Evolutionary conservation across 305 asterid genomes (phyloP).

Genomic region (Fraxinus sp.): DNA sequence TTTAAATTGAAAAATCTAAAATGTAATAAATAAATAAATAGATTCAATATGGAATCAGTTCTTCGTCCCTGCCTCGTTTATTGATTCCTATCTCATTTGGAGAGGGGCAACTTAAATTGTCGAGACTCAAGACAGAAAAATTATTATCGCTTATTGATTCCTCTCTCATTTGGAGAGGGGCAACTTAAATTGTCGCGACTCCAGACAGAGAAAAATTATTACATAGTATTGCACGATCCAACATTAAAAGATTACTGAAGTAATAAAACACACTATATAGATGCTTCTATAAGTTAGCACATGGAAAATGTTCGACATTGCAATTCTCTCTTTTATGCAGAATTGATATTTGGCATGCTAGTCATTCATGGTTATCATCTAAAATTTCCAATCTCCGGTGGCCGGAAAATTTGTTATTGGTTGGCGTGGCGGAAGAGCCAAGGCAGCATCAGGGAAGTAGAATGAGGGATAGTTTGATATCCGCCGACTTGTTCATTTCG

Average conservation of each 20-base stretch:
- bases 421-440: constrained; percentile 46
- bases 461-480: constrained; percentile 7
- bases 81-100: neutral
- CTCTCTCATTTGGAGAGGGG: no score
- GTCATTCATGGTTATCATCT: neutral
- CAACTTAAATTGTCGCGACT: neutral
- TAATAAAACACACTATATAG: neutral
- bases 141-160: no score
- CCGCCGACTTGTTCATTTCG: constrained; percentile 24
- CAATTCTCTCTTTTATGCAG: neutral
- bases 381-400: neutral
- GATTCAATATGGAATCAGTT: neutral
- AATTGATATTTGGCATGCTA: neutral
- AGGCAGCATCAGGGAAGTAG: constrained; percentile 34
- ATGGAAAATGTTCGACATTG: neutral
- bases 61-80: neutral
- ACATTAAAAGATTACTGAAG: neutral
- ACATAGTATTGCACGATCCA: neutral
- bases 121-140: no score
- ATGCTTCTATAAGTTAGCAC: neutral
- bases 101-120: no score
- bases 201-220: neutral
- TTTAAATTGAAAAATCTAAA: neutral
- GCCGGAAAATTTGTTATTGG: constrained; percentile 8
- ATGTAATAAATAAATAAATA: neutral